A percentile compares a stretch with the other conserved stretches of the same genome.
These are phyloP conservation scores for Dactylellina sp. DNA, from an alignment of 2,329 filamentous ascomycete species.

Conservation along the genomic window DNA sequence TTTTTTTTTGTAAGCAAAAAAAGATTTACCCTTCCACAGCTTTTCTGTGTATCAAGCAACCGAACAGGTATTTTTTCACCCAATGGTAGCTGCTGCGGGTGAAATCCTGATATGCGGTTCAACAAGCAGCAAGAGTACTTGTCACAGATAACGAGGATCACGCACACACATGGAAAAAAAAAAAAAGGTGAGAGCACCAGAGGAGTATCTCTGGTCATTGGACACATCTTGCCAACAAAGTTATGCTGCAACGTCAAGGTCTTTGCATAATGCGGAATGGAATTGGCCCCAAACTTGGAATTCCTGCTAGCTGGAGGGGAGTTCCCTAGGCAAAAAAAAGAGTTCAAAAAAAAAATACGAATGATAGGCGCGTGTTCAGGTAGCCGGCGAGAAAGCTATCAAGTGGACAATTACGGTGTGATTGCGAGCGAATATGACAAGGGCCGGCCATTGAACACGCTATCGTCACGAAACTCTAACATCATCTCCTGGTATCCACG, in stretches of 20 bases:
- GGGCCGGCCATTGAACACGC: slow-evolving; percentile 44
- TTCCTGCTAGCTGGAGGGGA: slow-evolving; percentile 31
- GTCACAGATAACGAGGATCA: slow-evolving; percentile 39
- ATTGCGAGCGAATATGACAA: slow-evolving; percentile 16
- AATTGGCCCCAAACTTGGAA: slow-evolving; percentile 56
- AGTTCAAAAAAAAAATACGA: slow-evolving; percentile 26
- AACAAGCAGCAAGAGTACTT: slow-evolving; percentile 12
- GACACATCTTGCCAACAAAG: slow-evolving; percentile 50
- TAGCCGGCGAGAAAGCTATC: slow-evolving; percentile 47
- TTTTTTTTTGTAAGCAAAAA: slow-evolving; percentile 10
- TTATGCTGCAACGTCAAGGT: slow-evolving; percentile 47
- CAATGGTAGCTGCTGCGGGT: slow-evolving; percentile 53
- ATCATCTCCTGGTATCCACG: slow-evolving; percentile 15
- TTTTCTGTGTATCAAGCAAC: slow-evolving; percentile 25
- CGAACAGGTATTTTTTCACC: slow-evolving; percentile 13
- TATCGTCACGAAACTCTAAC: slow-evolving; percentile 45
- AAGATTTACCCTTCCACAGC: slow-evolving; percentile 39
- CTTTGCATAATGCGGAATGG: slow-evolving; percentile 56
- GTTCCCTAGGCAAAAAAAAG: slow-evolving; percentile 20
- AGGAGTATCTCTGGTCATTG: slow-evolving; percentile 49
- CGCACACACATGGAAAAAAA: background rate
- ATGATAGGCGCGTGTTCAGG: slow-evolving; percentile 42
- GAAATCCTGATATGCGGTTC: slow-evolving; percentile 55
- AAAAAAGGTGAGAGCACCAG: slow-evolving; percentile 23
- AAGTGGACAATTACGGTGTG: slow-evolving; percentile 36